Evolutionary conservation across 2,329 filamentous ascomycete species (phyloP), one percentile per base, ranked within the genome.

Genomic region (Penicillium sp.): DNA sequence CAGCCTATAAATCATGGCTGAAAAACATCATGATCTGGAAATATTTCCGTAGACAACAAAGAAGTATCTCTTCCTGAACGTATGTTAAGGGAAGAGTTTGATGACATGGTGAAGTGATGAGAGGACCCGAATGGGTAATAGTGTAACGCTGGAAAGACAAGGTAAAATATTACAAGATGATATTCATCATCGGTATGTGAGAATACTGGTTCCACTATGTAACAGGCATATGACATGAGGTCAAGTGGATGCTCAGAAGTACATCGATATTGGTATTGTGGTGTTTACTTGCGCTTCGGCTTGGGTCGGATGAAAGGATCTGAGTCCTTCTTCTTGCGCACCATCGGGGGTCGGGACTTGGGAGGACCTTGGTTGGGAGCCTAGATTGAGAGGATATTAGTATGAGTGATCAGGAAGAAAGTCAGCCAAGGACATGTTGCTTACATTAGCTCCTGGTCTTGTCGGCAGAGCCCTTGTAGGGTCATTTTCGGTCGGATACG

Each of bases 291-390:
- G 60, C 58, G 68, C 56, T 69, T 69, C 53, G 68, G 65, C 58
- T 74, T 76, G 16, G 74, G 74, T 36, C 74, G 67, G 56, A 77
- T 76, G 56, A 77, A 77, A 4, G 73, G 73, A 52, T 76, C 74
- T 19, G 57, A 67, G 22, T 71, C 67, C 57, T 75, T 76, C 62
- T 73, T 76, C 46, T 69, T 73, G 44, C 74, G 72, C 50, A 71
- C 66, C 19, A 65, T 67, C 22, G 69, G 66, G 25, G 69, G 73
- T 33, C 55, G 61, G 16, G 61, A 64, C 45, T 59, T 63, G 7
- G 48, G 50, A 22, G 43, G 48, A 31, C 46, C 57, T 12, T 53
- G 58, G 43, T 58, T 59, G 33, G 62, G 40, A 44, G 37, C 22
- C 68, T 69, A 59, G 17, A 55, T 45, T 36, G 37, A 51, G 43